Base-by-base conservation (phyloP, 305 asterid species). In the Fraxinus sp. region DNA sequence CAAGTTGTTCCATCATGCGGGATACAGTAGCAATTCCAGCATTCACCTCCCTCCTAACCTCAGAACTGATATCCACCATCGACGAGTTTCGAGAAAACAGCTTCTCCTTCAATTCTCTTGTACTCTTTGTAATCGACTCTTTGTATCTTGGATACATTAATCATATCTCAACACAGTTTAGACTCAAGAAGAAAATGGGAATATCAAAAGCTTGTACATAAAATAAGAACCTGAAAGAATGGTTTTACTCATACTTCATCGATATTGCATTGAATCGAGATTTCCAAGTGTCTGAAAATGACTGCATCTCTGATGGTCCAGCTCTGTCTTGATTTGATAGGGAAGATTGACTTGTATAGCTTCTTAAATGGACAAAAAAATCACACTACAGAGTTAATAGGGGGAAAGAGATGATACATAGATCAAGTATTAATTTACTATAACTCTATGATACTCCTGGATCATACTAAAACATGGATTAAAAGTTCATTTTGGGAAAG, bases 1-100 rank as follows among this genome's bases (percentile, higher is more conserved):
- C 97, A 77, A 94, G 97, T 83, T 87, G 94, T 81, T 93, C 98
- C 96, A 94, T 94, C 95, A 94, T 89, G 86, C 91, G 92, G 70
- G 98, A 89, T 20, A 95, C 94, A 76, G 94, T 87, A 57, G 98
- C 95, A 76, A 94, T 89, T 81, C 97, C 98, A 52, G 91, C 93
- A 87, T 89, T 90, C 76, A 90, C 90, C 89, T 91, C 97, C 85
- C 91, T 92, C 90, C 89, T 88, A 55, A 87, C 96, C 82, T 93
- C 98, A 78, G 92, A 87, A 79, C 97, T 89, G 74, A 91, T 89
- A 77, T 94, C 98, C 30, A 93, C 87, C 93, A 93, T 88, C 33
- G 97, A 91, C 76, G 91, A 78, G 91, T 89, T 93, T 74, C 94
- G 91, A 72, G 98, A 90, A 84, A 95, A 94, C 78, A 95, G 86